These are phyloP conservation scores for Scheffersomyces ergatensis DNA, from an alignment of 805 yeast species.

Conservation along the genomic window DNA sequence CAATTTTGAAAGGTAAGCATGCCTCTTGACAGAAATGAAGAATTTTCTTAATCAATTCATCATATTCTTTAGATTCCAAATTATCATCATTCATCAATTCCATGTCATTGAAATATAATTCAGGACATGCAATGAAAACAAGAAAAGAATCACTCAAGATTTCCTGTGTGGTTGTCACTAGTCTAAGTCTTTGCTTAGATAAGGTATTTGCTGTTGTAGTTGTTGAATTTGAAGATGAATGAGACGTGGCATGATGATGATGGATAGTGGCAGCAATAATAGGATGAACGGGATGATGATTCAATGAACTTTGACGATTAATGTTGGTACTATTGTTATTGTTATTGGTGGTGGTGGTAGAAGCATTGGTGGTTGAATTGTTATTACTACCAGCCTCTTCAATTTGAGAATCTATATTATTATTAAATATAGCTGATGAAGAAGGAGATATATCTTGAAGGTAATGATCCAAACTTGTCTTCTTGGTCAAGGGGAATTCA, in stretches of 20 bases:
- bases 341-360: neutral
- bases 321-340: neutral
- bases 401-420: neutral
- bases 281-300: neutral
- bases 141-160: slow-evolving; percentile 29
- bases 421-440: neutral
- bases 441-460: slow-evolving; percentile 5
- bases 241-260: neutral
- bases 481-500: slow-evolving; percentile 1
- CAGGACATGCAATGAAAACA: slow-evolving; percentile 32
- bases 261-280: neutral
- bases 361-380: neutral
- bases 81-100: slow-evolving; percentile 17
- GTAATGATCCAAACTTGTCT: slow-evolving; percentile 17
- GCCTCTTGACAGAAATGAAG: slow-evolving; percentile 21
- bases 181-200: slow-evolving; percentile 2
- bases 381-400: no score
- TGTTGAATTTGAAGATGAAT: neutral
- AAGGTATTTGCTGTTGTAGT: neutral
- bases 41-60: slow-evolving; percentile 11
- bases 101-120: slow-evolving; percentile 28
- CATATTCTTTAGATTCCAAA: slow-evolving; percentile 9
- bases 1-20: slow-evolving; percentile 14
- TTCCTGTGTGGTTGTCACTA: slow-evolving; percentile 20
- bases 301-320: neutral